Conservation (phyloP, 129 eudicot genomes). For the Dittrichia graveolens region DNA sequence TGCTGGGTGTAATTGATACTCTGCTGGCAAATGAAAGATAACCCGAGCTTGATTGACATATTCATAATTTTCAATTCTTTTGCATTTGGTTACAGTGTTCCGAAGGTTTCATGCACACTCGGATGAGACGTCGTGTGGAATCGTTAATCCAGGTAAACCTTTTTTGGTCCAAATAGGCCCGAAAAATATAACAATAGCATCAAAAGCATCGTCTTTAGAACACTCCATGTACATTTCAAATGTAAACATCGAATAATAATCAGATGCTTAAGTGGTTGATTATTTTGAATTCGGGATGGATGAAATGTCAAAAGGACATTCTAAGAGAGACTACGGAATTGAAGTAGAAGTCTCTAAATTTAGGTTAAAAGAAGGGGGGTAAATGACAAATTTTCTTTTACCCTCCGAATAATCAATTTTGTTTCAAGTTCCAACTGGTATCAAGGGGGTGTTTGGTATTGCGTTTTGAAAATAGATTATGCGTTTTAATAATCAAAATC, state of each 20-base stretch:
- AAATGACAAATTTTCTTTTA: background rate
- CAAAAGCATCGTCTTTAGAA: too few species aligned
- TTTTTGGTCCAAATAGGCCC: too few species aligned
- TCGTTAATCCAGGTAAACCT: conserved; percentile 77
- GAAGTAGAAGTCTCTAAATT: conserved; percentile 1
- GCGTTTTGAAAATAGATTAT: too few species aligned
- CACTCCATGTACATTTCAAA: too few species aligned
- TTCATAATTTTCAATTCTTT: background rate
- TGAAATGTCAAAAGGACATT: background rate
- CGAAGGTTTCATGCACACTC: conserved; percentile 97
- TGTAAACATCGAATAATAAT: background rate
- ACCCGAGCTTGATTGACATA: background rate
- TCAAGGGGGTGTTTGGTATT: too few species aligned
- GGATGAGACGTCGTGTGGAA: conserved; percentile 98
- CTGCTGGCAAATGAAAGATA: background rate
- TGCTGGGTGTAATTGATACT: background rate
- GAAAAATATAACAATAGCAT: too few species aligned
- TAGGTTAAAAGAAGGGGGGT: background rate
- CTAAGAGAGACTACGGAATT: background rate
- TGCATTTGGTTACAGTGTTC: conserved; percentile 69
- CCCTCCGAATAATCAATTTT: background rate
- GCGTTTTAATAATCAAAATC: too few species aligned
- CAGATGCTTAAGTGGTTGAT: background rate
- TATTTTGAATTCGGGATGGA: background rate
- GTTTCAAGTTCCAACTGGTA: too few species aligned